Evolutionary conservation across 306 rosid genomes (phyloP).

Genomic region (Vachellia collinsii): DNA sequence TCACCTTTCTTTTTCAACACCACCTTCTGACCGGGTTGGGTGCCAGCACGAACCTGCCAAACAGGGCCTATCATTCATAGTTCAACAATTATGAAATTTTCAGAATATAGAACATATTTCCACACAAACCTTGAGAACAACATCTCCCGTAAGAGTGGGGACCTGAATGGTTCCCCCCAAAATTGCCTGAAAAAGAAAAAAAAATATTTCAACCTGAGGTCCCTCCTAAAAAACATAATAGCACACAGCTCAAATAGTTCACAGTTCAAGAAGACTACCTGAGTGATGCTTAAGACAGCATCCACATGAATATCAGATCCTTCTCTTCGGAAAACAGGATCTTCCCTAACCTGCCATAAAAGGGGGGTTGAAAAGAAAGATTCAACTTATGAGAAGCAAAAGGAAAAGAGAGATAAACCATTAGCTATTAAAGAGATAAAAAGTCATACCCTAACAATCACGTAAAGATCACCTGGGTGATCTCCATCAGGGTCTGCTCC

Average conservation of each 20-base stretch:
- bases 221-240: not conserved
- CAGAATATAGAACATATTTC: slow-evolving; percentile 8
- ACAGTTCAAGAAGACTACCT: slow-evolving; percentile 52
- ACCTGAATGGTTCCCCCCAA: slow-evolving; percentile 92
- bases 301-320: slow-evolving; percentile 92
- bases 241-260: slow-evolving; percentile 9
- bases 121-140: slow-evolving; percentile 79
- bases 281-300: slow-evolving; percentile 73
- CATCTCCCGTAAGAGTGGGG: slow-evolving; percentile 88
- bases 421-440: slow-evolving; percentile 9
- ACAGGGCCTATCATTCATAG: slow-evolving; percentile 9
- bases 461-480: slow-evolving; percentile 83
- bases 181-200: slow-evolving; percentile 60
- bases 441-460: slow-evolving; percentile 62
- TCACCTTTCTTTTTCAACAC: slow-evolving; percentile 94
- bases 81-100: slow-evolving; percentile 24
- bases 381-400: not conserved
- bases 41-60: slow-evolving; percentile 82
- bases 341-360: slow-evolving; percentile 70
- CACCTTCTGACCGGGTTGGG: slow-evolving; percentile 90
- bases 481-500: slow-evolving; percentile 93
- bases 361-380: not conserved
- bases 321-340: slow-evolving; percentile 88
- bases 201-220: not conserved
- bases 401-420: not conserved